These are phyloP conservation scores for Penicillium sp. DNA, from an alignment of 2,329 filamentous ascomycete genomes.

Conservation along the genomic window DNA sequence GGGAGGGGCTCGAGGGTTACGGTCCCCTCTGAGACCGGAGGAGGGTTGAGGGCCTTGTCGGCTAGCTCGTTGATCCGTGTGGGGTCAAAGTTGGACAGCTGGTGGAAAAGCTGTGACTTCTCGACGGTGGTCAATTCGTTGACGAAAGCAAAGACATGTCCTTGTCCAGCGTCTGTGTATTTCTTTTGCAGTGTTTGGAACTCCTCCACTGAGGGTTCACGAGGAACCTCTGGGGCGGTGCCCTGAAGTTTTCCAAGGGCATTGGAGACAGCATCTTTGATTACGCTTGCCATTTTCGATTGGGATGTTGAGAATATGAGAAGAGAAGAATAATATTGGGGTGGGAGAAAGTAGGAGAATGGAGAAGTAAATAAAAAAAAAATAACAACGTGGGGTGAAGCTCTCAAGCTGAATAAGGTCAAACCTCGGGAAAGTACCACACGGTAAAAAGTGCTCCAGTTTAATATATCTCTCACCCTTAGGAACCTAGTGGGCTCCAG, in stretches of 20 bases:
- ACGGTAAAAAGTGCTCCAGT: conserved; percentile 13
- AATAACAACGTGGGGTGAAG: conserved; percentile 24
- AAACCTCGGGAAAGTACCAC: neutral
- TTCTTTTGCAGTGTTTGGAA: conserved; percentile 66
- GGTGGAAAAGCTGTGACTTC: conserved; percentile 74
- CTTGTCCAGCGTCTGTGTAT: conserved; percentile 72
- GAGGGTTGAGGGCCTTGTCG: conserved; percentile 75
- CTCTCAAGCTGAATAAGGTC: conserved; percentile 14
- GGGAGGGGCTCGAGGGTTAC: conserved; percentile 80
- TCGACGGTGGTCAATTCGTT: conserved; percentile 72
- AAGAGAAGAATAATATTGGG: neutral
- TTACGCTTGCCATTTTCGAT: conserved; percentile 39
- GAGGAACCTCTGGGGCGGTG: conserved; percentile 38
- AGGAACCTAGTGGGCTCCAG: neutral
- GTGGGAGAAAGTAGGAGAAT: neutral
- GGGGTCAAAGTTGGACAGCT: conserved; percentile 79
- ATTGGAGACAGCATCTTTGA: conserved; percentile 49
- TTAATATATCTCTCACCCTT: conserved; percentile 1
- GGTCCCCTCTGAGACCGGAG: conserved; percentile 52
- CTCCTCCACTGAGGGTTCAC: conserved; percentile 61
- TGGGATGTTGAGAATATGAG: neutral
- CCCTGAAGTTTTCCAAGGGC: conserved; percentile 49
- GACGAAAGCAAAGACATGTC: conserved; percentile 83
- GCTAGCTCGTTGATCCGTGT: conserved; percentile 84
- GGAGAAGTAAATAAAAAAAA: conserved; percentile 16